Conservation (phyloP, 129 eudicot species). For the Daucus carota region DNA sequence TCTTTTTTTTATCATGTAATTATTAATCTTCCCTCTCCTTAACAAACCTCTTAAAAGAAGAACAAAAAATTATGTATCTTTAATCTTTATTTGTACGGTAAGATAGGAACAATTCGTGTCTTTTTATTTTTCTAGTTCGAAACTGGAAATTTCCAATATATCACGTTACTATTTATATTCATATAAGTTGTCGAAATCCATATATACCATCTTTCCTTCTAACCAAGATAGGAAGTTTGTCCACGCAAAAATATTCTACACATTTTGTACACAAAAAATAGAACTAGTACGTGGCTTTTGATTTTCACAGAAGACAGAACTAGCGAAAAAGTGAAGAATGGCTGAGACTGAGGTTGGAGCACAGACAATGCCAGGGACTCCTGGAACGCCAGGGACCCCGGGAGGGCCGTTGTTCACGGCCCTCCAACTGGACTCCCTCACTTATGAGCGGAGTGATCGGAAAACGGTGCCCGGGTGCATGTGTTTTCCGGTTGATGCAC, state of each 20-base stretch:
- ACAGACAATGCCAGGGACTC: not conserved
- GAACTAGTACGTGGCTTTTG: not conserved
- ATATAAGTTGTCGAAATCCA: too few species aligned
- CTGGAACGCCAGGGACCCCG: conserved; percentile 30
- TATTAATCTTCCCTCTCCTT: too few species aligned
- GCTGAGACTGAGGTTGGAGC: not conserved
- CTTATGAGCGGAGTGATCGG: conserved; percentile 22
- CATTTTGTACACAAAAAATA: too few species aligned
- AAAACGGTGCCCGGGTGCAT: conserved; percentile 25
- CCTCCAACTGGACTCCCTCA: conserved; percentile 23
- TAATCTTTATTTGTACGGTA: too few species aligned
- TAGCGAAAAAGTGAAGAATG: not conserved
- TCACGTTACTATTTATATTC: too few species aligned
- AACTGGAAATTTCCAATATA: too few species aligned
- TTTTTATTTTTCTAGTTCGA: too few species aligned
- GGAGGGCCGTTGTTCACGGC: conserved; percentile 17
- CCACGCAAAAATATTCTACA: not conserved
- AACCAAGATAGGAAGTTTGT: not conserved
- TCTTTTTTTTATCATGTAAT: too few species aligned
- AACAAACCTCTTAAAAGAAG: too few species aligned
- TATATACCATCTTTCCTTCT: not conserved
- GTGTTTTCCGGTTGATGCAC: conserved; percentile 20
- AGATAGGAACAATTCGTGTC: too few species aligned
- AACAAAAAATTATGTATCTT: too few species aligned
- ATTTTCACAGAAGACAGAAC: not conserved